A percentile compares a stretch with the other conserved stretches of the same genome.
These are phyloP conservation scores for Debaryomyces subglobosus DNA, from an alignment of 1,139 yeast genomes.

Conservation along the genomic window DNA sequence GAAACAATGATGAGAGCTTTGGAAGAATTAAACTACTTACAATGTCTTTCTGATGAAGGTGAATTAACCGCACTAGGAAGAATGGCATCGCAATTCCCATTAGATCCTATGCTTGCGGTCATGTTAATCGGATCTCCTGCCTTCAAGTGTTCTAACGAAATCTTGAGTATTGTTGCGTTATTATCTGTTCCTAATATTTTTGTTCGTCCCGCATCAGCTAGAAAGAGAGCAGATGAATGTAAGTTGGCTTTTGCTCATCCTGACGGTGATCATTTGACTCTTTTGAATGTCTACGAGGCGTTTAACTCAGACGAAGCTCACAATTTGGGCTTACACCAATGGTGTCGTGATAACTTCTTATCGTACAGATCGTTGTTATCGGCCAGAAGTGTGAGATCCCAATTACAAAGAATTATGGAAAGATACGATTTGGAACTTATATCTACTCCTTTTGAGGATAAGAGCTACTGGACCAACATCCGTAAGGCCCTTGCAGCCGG, in stretches of 20 bases:
- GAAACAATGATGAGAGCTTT: constrained; percentile 99
- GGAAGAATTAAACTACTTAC: constrained; percentile 89
- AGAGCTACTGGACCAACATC: constrained; percentile 69
- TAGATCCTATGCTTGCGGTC: constrained; percentile 95
- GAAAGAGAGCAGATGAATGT: constrained; percentile 90
- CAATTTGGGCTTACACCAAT: constrained; percentile 61
- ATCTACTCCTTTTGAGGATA: constrained; percentile 71
- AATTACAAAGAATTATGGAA: constrained; percentile 82
- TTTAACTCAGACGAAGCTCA: constrained; percentile 74
- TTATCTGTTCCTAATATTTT: constrained; percentile 93
- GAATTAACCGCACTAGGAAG: constrained; percentile 87
- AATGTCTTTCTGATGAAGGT: constrained; percentile 92
- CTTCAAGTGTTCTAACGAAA: constrained; percentile 85
- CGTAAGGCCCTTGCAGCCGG: constrained; percentile 91
- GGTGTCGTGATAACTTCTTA: constrained; percentile 93
- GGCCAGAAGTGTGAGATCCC: constrained; percentile 85
- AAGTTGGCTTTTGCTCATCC: constrained; percentile 88
- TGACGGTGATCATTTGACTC: constrained; percentile 92
- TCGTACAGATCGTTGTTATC: constrained; percentile 80
- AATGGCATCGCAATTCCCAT: constrained; percentile 87
- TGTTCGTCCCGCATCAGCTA: constrained; percentile 87
- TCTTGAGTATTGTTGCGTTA: constrained; percentile 85
- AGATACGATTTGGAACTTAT: constrained; percentile 72
- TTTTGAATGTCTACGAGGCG: constrained; percentile 86
- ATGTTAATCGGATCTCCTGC: constrained; percentile 88